phyloP scores from a whole-genome alignment of 495 filamentous ascomycete genomes.

The Penicillium manginii region DNA sequence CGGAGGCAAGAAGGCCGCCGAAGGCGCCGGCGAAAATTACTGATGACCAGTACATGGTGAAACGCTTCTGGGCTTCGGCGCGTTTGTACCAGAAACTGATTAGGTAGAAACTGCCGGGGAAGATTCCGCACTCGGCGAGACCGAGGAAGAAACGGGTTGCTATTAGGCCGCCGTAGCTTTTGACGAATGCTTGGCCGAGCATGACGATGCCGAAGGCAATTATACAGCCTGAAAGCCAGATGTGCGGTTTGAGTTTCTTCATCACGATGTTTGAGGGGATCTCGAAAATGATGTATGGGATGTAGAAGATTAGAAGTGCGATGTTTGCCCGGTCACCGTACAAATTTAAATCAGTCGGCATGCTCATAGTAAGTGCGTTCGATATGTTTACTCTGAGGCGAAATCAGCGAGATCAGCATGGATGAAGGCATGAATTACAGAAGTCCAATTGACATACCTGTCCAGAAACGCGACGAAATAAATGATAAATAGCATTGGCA shows the following conservation, averaged over 20 bases:
- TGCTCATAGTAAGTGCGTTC: constrained; percentile 24
- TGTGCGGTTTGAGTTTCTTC: constrained; percentile 68
- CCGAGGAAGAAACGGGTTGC: constrained; percentile 81
- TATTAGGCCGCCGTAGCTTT: constrained; percentile 72
- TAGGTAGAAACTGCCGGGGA: constrained; percentile 56
- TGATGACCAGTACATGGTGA: constrained; percentile 37
- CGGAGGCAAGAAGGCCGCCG: constrained; percentile 74
- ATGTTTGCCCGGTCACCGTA: constrained; percentile 60
- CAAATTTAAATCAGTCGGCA: constrained; percentile 18
- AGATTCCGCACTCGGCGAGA: constrained; percentile 71
- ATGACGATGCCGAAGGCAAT: constrained; percentile 76
- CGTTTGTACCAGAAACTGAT: constrained; percentile 57
- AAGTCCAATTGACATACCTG: constrained; percentile 14
- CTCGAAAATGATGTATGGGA: constrained; percentile 75
- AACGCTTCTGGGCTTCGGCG: constrained; percentile 36
- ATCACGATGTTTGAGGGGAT: constrained; percentile 80
- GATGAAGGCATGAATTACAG: background rate
- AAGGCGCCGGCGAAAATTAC: constrained; percentile 35
- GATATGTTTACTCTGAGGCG: constrained; percentile 28
- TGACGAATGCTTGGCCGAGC: constrained; percentile 72
- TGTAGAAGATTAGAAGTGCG: constrained; percentile 76
- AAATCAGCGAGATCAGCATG: constrained; percentile 5
- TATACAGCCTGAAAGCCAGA: constrained; percentile 72
- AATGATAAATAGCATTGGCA: constrained; percentile 26
- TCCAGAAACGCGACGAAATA: constrained; percentile 27